Evolutionary conservation across 805 yeast species (phyloP).

Genomic region (Ascoidea asiatica): DNA sequence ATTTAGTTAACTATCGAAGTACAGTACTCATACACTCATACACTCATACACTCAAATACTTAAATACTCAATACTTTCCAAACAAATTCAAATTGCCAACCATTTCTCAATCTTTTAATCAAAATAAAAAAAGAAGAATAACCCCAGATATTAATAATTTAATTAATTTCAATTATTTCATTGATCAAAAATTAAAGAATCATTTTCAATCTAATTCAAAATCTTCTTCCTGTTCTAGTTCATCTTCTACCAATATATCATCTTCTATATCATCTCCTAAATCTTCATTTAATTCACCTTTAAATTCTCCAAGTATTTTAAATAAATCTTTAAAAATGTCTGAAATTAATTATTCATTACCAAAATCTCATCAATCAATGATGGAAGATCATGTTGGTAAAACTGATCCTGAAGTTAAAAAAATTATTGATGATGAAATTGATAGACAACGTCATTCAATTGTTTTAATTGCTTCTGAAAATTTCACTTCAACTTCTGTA

Average conservation of each 20-base stretch:
- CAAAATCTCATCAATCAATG: slow-evolving; percentile 50
- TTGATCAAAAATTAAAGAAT: neutral
- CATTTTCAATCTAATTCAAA: neutral
- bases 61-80: too few species aligned
- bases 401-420: slow-evolving; percentile 75
- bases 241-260: neutral
- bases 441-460: slow-evolving; percentile 84
- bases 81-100: neutral
- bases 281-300: neutral
- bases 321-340: slow-evolving; percentile 17
- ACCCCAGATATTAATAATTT: neutral
- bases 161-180: neutral
- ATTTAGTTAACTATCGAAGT: too few species aligned
- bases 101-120: neutral
- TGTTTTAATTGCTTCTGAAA: slow-evolving; percentile 89
- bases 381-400: slow-evolving; percentile 54
- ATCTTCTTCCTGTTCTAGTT: too few species aligned
- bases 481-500: slow-evolving; percentile 90
- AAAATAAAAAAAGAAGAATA: neutral
- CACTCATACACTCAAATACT: too few species aligned
- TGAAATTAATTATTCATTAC: slow-evolving; percentile 63
- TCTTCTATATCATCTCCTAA: neutral
- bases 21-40: too few species aligned
- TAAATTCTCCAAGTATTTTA: neutral
- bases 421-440: slow-evolving; percentile 64